Evolutionary conservation across 768 basidiomycete genomes (phyloP).

Genomic region (Rhizopogon rudus): DNA sequence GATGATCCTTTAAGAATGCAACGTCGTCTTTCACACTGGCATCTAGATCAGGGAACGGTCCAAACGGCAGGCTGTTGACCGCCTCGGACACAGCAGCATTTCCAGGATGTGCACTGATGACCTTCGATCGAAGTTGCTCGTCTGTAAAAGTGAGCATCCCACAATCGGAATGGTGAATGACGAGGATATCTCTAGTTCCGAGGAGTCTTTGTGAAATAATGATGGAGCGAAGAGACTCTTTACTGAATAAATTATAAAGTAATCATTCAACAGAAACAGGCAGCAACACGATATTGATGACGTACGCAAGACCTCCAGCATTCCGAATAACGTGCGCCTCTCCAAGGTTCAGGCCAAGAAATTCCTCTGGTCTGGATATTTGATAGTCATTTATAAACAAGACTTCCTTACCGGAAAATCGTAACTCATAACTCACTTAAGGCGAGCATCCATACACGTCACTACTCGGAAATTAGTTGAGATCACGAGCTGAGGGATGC

Average conservation of each 20-base stretch:
- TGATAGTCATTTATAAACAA: slow-evolving; percentile 3
- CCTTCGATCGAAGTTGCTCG: slow-evolving; percentile 40
- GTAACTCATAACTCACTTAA: slow-evolving; percentile 44
- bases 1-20: slow-evolving; percentile 48
- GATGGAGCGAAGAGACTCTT: slow-evolving; percentile 61
- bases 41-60: slow-evolving; percentile 34
- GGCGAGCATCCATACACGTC: slow-evolving; percentile 73
- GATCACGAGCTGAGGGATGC: slow-evolving; percentile 1
- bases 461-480: slow-evolving; percentile 27
- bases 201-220: slow-evolving; percentile 71
- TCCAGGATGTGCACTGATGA: slow-evolving; percentile 41
- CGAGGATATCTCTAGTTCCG: slow-evolving; percentile 61
- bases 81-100: slow-evolving; percentile 29
- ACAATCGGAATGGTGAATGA: slow-evolving; percentile 70
- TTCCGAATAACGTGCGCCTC: slow-evolving; percentile 73
- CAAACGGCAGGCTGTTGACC: slow-evolving; percentile 55
- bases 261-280: not conserved
- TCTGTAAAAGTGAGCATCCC: slow-evolving; percentile 66
- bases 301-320: slow-evolving; percentile 63
- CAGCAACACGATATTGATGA: slow-evolving; percentile 3
- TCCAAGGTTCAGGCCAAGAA: slow-evolving; percentile 59
- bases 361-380: slow-evolving; percentile 42
- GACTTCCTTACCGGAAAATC: not conserved
- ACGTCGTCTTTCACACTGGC: slow-evolving; percentile 55
- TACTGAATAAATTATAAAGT: slow-evolving; percentile 26